Conservation (phyloP, 202 grass and related monocot species). For the Dendrocalamus latiflorus region DNA sequence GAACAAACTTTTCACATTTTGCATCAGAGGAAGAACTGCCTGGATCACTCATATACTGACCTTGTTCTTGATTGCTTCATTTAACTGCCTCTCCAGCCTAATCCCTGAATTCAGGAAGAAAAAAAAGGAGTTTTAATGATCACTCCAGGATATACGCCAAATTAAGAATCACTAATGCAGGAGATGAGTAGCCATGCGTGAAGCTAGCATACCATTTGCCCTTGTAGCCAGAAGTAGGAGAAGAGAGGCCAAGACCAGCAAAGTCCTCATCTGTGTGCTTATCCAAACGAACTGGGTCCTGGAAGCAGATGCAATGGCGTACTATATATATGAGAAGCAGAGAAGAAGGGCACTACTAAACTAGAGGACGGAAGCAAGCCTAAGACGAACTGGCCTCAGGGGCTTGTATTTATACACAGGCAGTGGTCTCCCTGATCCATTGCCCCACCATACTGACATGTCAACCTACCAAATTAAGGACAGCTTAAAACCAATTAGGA, state of each 20-base stretch:
- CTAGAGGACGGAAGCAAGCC: conserved; percentile 21
- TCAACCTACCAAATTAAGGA: conserved; percentile 34
- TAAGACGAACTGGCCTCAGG: conserved; percentile 31
- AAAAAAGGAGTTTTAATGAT: not conserved
- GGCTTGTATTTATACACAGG: no score
- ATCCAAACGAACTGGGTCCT: conserved; percentile 26
- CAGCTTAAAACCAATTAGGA: conserved; percentile 26
- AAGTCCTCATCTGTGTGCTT: conserved; percentile 44
- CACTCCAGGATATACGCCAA: not conserved
- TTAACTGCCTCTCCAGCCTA: conserved; percentile 37
- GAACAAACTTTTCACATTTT: not conserved
- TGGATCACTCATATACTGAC: conserved; percentile 6
- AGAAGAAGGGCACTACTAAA: conserved; percentile 12
- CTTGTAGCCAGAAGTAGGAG: conserved; percentile 42
- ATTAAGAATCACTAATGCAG: not conserved
- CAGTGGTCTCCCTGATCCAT: conserved; percentile 1
- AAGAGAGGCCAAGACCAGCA: conserved; percentile 40
- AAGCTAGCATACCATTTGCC: conserved; percentile 55
- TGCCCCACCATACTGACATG: conserved; percentile 33
- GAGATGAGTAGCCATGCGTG: not conserved
- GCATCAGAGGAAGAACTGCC: not conserved
- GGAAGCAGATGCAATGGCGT: conserved; percentile 13
- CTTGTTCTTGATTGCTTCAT: conserved; percentile 19
- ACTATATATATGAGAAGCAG: conserved; percentile 15
- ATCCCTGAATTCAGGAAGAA: conserved; percentile 38